Evolutionary conservation across 1,139 yeast species (phyloP), one percentile per base, ranked within the genome.

Genomic region (Diutina neorugosa): DNA sequence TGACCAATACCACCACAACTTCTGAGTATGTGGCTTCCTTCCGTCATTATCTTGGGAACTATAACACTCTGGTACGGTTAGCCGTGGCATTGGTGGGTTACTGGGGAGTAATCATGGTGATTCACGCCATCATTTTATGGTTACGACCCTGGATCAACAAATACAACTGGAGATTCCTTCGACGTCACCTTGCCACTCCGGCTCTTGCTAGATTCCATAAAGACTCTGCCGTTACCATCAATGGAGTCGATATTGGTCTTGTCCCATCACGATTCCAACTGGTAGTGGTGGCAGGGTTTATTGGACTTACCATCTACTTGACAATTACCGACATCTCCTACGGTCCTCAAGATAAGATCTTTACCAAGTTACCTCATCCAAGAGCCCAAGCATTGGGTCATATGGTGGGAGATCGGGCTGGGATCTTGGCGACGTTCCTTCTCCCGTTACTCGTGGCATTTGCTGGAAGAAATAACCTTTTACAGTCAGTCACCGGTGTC

Each of bases 401-500:
- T 40, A 52, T 44, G 48, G 12, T 20, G 21, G 48, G 48, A 2
- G 60, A 56, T 34, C 52, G 62, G 4, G 50, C 57, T 6, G 61
- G 62, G 4, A 56, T 56, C 9, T 27, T 58, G 9, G 58, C 59
- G 27, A 56, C 57, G 8, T 60, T 63, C 27, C 57, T 63, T 34
- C 62, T 68, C 55, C 77, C 77, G 6, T 60, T 72, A 53, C 57
- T 69, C 19, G 63, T 71, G 44, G 59, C 73, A 31, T 72, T 72
- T 61, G 77, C 74, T 12, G 77, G 77, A 2, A 62, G 77, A 52
- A 73, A 73, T 58, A 73, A 73, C 59, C 66, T 72, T 54, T 62
- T 72, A 55, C 73, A 67, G 55, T 72, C 74, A 73, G 41, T 69
- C n/a, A 69, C 75, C 1, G 66, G 73, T n/a, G 67, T 72, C 69